Base-by-base conservation (phyloP, 768 basidiomycete species). In the Russula vinacea region DNA sequence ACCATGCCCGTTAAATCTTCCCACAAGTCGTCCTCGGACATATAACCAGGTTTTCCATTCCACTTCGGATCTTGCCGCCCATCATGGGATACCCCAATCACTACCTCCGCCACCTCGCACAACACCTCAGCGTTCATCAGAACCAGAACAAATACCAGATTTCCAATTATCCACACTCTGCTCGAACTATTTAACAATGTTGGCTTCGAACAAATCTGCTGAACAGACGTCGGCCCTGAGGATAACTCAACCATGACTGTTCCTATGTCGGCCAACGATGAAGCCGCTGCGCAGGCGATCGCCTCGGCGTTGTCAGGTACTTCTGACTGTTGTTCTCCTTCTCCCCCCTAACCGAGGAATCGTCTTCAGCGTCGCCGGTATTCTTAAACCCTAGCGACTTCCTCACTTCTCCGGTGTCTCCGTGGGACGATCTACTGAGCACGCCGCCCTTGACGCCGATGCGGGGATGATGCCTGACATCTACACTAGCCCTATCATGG, bases 31-130 rank as follows among this genome's bases (percentile, higher is more conserved):
- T 89, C 88, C 78, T 75, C 77, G 84, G 86, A 87, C 89, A 78
- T 82, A 82, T 45, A 78, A 78, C 62, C 72, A 74, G 77, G 82
- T 89, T 69, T 89, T 88, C 71, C 75, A 78, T 70, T 82, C 83
- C 74, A 76, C 85, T 59, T 81, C 82, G 76, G 89, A 87, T 77
- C 78, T 88, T 62, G 85, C 88, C 70, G 79, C 84, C 71, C 89
- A 89, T 63, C 85, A 90, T 89, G 89, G 88, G 76, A 84, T 90
- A 73, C 89, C 89, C 65, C 82, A 84, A 69, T 81, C 79, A 67
- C 75, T 91, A 54, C 89, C 89, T 52, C 84, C 83, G 58, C 83
- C 84, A 61, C 89, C 89, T 65, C 81, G 83, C 59, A 83, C 84
- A 73, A 79, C 78, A 68, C 79, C 81, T 62, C 79, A 74, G 71